These are phyloP conservation scores for Talaromyces thailandensis DNA, from an alignment of 495 filamentous ascomycete genomes.

Conservation along the genomic window DNA sequence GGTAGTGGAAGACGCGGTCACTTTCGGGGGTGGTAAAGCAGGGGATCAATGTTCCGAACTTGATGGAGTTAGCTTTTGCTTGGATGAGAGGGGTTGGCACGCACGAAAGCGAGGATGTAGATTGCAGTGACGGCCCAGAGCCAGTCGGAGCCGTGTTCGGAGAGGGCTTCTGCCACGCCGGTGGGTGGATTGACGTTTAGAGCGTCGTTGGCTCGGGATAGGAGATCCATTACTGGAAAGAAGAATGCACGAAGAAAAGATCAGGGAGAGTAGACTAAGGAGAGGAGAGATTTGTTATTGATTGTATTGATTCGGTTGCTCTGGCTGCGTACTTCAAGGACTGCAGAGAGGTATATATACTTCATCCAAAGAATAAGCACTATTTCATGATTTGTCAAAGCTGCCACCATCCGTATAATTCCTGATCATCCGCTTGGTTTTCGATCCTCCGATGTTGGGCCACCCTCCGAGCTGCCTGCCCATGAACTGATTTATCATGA, in stretches of 20 bases:
- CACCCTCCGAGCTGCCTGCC: background rate
- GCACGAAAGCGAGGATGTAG: conserved; percentile 11
- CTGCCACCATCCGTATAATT: background rate
- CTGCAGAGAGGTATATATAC: background rate
- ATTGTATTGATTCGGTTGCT: background rate
- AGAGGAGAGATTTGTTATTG: too few species aligned
- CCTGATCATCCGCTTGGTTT: background rate
- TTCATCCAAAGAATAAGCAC: background rate
- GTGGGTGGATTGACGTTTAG: conserved; percentile 35
- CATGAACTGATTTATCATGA: background rate
- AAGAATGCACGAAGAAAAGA: background rate
- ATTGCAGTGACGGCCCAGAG: conserved; percentile 44
- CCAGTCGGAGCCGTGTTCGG: conserved; percentile 50
- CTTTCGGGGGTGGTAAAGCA: conserved; percentile 38
- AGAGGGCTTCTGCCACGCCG: conserved; percentile 48
- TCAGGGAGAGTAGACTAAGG: background rate
- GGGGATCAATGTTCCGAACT: conserved; percentile 35
- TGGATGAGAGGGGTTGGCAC: background rate
- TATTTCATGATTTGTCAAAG: background rate
- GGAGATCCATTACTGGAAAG: conserved; percentile 14
- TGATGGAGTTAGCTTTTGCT: background rate
- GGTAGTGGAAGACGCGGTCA: conserved; percentile 62
- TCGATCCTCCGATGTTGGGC: background rate
- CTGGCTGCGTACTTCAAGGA: background rate
- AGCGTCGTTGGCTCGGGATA: conserved; percentile 38